Evolutionary conservation across 179 eudicot genomes (phyloP).

Genomic region (Heliamphora pulchella): DNA sequence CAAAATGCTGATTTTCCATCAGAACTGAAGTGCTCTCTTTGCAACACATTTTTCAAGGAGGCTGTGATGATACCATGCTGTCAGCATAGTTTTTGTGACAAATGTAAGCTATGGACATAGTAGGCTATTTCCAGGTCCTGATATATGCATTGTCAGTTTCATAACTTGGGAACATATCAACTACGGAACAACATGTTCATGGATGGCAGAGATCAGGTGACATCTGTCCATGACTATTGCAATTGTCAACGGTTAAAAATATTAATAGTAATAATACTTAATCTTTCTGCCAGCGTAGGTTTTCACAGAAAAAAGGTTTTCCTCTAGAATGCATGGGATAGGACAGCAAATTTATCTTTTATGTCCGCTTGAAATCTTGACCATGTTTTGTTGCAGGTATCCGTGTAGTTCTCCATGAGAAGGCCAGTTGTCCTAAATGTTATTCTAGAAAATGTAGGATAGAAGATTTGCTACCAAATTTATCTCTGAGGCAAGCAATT

Average conservation of each 20-base stretch:
- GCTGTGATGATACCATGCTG: slow-evolving; percentile 91
- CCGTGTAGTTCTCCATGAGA: slow-evolving; percentile 30
- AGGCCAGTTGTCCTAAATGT: slow-evolving; percentile 59
- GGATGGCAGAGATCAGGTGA: background rate
- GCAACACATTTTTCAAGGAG: slow-evolving; percentile 52
- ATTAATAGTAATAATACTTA: background rate
- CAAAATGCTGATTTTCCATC: slow-evolving; percentile 38
- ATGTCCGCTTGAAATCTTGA: background rate
- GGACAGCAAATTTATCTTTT: background rate
- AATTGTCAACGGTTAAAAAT: background rate
- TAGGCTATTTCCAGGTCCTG: background rate
- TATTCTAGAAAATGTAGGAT: slow-evolving; percentile 50
- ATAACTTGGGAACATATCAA: background rate
- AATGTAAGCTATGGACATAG: slow-evolving; percentile 37
- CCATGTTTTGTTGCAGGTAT: slow-evolving; percentile 41
- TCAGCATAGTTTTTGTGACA: slow-evolving; percentile 68
- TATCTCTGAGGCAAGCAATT: slow-evolving; percentile 64
- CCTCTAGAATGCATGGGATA: background rate
- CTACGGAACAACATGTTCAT: background rate
- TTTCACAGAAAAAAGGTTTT: background rate
- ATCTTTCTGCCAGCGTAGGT: background rate
- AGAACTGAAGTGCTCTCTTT: slow-evolving; percentile 60
- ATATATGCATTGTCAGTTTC: background rate
- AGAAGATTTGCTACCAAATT: slow-evolving; percentile 56
- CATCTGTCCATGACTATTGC: background rate